Evolutionary conservation across 1,284 basidiomycete genomes (phyloP), one percentile per base, ranked within the genome.

Genomic region (Phellinidium pouzarii): DNA sequence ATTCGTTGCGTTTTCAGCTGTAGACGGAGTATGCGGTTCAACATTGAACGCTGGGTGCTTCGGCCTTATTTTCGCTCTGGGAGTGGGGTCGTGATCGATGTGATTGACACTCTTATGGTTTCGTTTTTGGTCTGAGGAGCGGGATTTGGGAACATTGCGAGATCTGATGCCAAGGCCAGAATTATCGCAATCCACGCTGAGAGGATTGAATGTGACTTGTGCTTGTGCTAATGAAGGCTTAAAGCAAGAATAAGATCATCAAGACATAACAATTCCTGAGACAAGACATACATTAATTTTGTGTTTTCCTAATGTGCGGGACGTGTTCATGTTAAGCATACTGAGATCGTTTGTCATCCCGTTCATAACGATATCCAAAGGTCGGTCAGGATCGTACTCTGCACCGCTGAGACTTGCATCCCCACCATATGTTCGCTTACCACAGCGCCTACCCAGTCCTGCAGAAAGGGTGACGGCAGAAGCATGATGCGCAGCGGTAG

Each of bases 361-460:
- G 27, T 77, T 79, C 51, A 88, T 77, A 64, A 89, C 85, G 36
- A 81, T 79, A 55, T 87, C 80, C 22, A 94, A 66, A 12, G 86
- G 87, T 40, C 91, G 73, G 46, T 94, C 91, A 1, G 91, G 90
- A 64, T 94, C 91, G 60, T 89, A 94, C 64, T 94, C 91, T 40
- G 82, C 84, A 23, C 81, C 85, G 61, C 82, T 87, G 36, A 85
- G 64, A 59, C 80, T 85, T 31, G 75, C 65, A 57, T 77, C 59
- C 7, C 38, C 58, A 41, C 17, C 54, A 55, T 52, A 47, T 50
- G 34, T 49, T 29, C 57, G 50, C 25, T 29, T 53, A 48, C 53
- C 82, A 3, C 69, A 69, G 36, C 49, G 47, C 2, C 70, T 68
- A 48, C 78, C 83, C 2, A 94, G 75, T 0, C 91, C 91, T 2